phyloP scores from a whole-genome alignment of 768 basidiomycete genomes.

The Hydnomerulius pinastri region DNA sequence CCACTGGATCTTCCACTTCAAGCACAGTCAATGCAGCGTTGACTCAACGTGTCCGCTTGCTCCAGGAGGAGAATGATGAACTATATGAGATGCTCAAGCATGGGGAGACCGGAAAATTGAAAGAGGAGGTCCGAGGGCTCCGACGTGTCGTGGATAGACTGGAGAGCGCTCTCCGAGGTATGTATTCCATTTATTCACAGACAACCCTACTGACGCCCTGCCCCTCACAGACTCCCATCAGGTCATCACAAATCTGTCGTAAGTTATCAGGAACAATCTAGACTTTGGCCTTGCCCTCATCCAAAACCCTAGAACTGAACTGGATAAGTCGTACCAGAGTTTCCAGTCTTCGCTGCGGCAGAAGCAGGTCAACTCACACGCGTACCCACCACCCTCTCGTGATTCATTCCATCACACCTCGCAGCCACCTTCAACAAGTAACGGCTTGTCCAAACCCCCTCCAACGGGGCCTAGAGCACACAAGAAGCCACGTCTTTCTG shows the following conservation, averaged over 20 bases:
- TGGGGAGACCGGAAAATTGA: conserved; percentile 77
- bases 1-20: conserved; percentile 37
- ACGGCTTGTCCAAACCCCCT: conserved; percentile 49
- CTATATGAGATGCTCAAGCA: conserved; percentile 73
- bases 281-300: conserved; percentile 11
- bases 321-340: conserved; percentile 76
- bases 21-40: conserved; percentile 73
- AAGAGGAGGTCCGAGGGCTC: conserved; percentile 77
- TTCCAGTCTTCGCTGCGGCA: conserved; percentile 49
- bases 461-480: conserved; percentile 82
- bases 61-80: conserved; percentile 90
- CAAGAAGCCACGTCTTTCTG: conserved; percentile 78
- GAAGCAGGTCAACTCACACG: conserved; percentile 31
- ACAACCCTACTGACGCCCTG: conserved; percentile 7
- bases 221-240: conserved; percentile 68
- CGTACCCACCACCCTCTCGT: conserved; percentile 42
- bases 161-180: conserved; percentile 78
- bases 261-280: conserved; percentile 34
- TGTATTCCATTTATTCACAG: conserved; percentile 8
- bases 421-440: conserved; percentile 33
- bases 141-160: conserved; percentile 67
- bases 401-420: conserved; percentile 41
- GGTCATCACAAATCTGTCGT: conserved; percentile 72
- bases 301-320: conserved; percentile 57
- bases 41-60: conserved; percentile 65